Evolutionary conservation across 1,284 basidiomycete genomes (phyloP).

Genomic region (Ustilago esculenta): DNA sequence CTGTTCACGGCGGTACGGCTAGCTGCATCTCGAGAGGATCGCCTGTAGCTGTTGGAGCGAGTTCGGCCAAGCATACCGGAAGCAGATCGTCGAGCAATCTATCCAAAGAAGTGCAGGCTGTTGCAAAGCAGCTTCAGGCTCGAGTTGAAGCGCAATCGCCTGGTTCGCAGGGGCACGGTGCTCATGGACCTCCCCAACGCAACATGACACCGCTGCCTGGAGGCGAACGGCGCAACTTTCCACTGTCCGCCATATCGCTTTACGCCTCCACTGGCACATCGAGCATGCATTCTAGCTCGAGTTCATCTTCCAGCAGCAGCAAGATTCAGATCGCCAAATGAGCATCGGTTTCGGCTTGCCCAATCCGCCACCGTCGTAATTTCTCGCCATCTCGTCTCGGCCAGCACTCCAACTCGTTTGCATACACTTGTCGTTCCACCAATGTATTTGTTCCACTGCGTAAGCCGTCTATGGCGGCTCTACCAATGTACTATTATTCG

Average conservation of each 20-base stretch:
- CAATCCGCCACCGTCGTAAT: no score
- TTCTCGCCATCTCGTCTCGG: no score
- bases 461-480: no score
- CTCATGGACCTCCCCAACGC: slow-evolving; percentile 6
- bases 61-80: not conserved
- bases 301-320: slow-evolving; percentile 8
- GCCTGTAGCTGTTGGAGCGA: slow-evolving; percentile 1
- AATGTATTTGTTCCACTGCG: not conserved
- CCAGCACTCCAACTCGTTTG: not conserved
- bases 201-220: slow-evolving; percentile 8
- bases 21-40: slow-evolving; percentile 12
- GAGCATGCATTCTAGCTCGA: slow-evolving; percentile 21
- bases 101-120: slow-evolving; percentile 42
- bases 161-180: slow-evolving; percentile 6
- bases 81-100: slow-evolving; percentile 20
- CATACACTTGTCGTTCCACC: not conserved
- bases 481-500: no score
- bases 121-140: slow-evolving; percentile 41
- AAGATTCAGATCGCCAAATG: slow-evolving; percentile 25
- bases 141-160: slow-evolving; percentile 44
- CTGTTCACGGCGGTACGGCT: not conserved
- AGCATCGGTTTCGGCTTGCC: no score
- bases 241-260: slow-evolving; percentile 38
- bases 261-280: slow-evolving; percentile 35
- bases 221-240: slow-evolving; percentile 36